Base-by-base conservation (phyloP, 2,329 filamentous ascomycete genomes). In the Dactylonectria estremocensis region DNA sequence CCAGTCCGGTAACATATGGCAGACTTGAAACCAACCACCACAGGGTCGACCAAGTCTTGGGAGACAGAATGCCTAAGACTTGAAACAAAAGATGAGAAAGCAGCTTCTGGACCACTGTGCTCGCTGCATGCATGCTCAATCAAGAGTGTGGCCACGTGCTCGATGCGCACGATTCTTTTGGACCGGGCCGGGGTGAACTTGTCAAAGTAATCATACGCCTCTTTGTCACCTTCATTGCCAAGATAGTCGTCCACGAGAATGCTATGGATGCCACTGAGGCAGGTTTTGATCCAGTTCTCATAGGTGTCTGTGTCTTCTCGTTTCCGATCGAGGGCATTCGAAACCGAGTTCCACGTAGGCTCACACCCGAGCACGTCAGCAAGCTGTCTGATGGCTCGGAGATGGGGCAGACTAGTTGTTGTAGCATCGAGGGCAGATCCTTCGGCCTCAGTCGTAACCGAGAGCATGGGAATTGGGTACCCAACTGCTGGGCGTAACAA, bases 1-100 rank as follows among this genome's bases (percentile, higher is more conserved):
- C 94, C 94, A 0, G 91, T 93, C n/a, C 93, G 88, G 78, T 96
- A 96, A 80, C 93, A 95, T 61, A 97, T 89, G 55, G 95, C 89
- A 1, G 91, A 93, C 79, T 96, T 96, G 86, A 97, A 97, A 2
- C 88, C 93, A 1, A 89, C 92, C 2, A 96, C 90, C 18, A 91
- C 86, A 0, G 88, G 82, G 52, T 95, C 91, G 0, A 84, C 82
- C 31, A 95, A 83, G 3, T 89, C 86, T 1, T 84, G 79, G 13
- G 82, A 77, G 46, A 96, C 90, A 13, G 80, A 76, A 1, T 77
- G 74, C 11, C 84, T 79, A 31, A 83, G 78, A 2, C 49, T 71
- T 45, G 73, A 76, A 1, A 81, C 74, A 79, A 82, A 84, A 35
- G 76, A 80, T 0, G 70, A 70, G 22, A 73, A 74, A 4, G 77